A percentile compares a stretch with the other conserved stretches of the same genome.
phyloP scores from a whole-genome alignment of 345 rosid species.

The Eucalyptus erythrocorys region DNA sequence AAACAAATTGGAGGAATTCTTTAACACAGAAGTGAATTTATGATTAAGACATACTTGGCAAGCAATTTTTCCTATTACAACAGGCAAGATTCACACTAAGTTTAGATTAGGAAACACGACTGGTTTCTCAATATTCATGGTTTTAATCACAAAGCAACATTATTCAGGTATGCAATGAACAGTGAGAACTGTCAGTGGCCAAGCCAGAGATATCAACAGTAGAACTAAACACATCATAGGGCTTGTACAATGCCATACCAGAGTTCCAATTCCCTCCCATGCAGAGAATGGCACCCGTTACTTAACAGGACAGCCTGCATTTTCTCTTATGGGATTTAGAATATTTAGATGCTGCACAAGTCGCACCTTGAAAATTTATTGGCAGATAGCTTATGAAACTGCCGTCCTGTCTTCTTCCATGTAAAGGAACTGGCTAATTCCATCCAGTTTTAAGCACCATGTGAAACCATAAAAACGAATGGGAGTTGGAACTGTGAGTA shows the following conservation, averaged over 20 bases:
- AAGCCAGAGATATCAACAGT: neutral
- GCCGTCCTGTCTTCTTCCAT: neutral
- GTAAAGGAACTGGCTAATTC: neutral
- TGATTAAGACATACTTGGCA: neutral
- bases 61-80: neutral
- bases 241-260: neutral
- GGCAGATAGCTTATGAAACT: neutral
- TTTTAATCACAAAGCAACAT: neutral
- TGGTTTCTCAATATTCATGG: neutral
- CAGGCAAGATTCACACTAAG: neutral
- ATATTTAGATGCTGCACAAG: neutral
- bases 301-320: neutral
- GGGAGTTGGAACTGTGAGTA: neutral
- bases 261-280: neutral
- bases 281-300: neutral
- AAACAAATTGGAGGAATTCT: neutral
- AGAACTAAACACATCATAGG: neutral
- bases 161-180: neutral
- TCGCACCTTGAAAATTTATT: neutral
- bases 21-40: neutral
- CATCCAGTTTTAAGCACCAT: neutral
- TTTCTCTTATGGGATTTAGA: neutral
- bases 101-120: neutral
- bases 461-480: neutral
- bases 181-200: neutral